Evolutionary conservation across 306 rosid species (phyloP).

Genomic region (Trichosanthes truncata): DNA sequence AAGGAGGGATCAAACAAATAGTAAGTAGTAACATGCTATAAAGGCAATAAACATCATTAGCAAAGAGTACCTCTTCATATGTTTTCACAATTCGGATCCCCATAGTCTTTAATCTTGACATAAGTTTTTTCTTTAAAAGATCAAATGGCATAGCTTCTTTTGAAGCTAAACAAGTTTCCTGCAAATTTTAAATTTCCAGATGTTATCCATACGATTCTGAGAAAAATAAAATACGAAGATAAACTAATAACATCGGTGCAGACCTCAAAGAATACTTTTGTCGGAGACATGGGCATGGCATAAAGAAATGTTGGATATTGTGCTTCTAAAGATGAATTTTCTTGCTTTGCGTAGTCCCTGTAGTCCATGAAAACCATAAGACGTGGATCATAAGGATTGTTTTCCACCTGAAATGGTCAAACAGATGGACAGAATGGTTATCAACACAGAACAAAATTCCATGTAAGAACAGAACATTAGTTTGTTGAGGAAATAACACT

Average conservation of each 20-base stretch:
- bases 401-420: conserved; percentile 63
- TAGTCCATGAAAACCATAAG: conserved; percentile 99
- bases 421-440: conserved; percentile 4
- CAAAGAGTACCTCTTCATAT: conserved; percentile 71
- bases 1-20: neutral
- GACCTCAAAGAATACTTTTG: conserved; percentile 96
- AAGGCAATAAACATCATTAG: neutral
- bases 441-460: neutral
- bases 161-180: conserved; percentile 98
- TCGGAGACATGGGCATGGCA: conserved; percentile 87
- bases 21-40: neutral
- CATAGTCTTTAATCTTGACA: conserved; percentile 73
- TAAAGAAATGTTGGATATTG: conserved; percentile 89
- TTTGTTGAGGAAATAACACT: neutral
- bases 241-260: conserved; percentile 14
- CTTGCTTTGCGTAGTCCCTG: conserved; percentile 67
- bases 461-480: neutral
- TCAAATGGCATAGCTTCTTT: conserved; percentile 95
- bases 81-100: conserved; percentile 64
- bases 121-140: conserved; percentile 75
- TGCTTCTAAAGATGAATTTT: conserved; percentile 43
- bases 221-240: conserved; percentile 5
- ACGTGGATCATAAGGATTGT: conserved; percentile 86
- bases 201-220: conserved; percentile 8
- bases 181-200: conserved; percentile 22